Evolutionary conservation across 2,329 filamentous ascomycete genomes (phyloP), one percentile per base, ranked within the genome.

Genomic region (Chaetomiaceae sp.): DNA sequence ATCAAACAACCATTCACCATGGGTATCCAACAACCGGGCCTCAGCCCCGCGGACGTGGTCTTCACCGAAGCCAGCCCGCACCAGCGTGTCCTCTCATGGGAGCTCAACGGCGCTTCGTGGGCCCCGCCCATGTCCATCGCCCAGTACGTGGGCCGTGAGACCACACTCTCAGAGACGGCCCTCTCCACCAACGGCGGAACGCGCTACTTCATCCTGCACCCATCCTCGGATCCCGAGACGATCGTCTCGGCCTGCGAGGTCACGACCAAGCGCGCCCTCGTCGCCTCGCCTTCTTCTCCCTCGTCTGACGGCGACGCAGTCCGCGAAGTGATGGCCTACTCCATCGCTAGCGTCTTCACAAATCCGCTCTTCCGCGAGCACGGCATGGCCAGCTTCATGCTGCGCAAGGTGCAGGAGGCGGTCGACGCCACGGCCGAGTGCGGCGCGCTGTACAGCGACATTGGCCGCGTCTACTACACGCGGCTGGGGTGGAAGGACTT

Each of bases 321-420:
- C 20, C 41, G 42, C 14, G 45, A 45, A 14, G 55, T 44, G 6
- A 13, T 53, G 4, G 63, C 62, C 10, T 66, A 64, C 50, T 52
- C 62, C 41, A 61, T 72, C 42, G 65, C 66, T 35, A 63, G 66
- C 45, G 57, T 72, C 12, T 68, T 66, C 53, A 72, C 70, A 9
- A 63, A 65, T 38, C 60, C 64, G 4, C 56, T 62, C 30, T 62
- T 65, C 42, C 65, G 68, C 38, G 56, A 56, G 39, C 50, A 56
- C 3, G 68, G 69, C 21, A 65, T 70, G 62, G 70, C 68, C 1
- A 61, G 56, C 17, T 51, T 57, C 48, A 63, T 71, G 56, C 56
- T 71, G 38, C 54, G 44, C 21, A 55, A 55, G 19, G 55, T 70
- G 7, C 64, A 66, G 54, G 55, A 64, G 25, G 45, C 46, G 12